Evolutionary conservation across 768 basidiomycete species (phyloP).

Genomic region (Rossbeevera mucosa): DNA sequence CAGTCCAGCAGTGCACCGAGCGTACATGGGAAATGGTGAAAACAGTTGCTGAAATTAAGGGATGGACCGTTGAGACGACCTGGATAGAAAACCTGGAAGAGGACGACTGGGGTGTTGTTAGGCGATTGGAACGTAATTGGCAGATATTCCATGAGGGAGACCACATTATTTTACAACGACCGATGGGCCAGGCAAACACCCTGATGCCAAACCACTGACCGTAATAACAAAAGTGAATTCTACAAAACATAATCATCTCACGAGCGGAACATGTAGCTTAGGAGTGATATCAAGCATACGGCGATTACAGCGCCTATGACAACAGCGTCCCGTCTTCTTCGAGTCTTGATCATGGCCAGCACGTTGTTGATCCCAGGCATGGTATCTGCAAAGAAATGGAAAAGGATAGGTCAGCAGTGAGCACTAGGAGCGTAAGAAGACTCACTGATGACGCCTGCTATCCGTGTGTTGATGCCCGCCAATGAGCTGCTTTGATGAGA

Average conservation of each 20-base stretch:
- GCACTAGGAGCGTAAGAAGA: neutral
- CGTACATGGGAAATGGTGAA: conserved; percentile 76
- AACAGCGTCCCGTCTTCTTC: conserved; percentile 83
- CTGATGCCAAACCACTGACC: neutral
- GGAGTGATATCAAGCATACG: conserved; percentile 63
- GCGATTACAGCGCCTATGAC: conserved; percentile 88
- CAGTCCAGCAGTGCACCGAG: conserved; percentile 51
- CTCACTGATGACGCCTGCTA: conserved; percentile 79
- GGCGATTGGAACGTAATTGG: conserved; percentile 71
- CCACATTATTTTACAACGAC: conserved; percentile 26
- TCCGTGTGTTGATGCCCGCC: conserved; percentile 75
- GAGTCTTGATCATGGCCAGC: conserved; percentile 86
- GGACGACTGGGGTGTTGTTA: conserved; percentile 57
- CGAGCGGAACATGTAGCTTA: conserved; percentile 44
- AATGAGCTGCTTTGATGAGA: conserved; percentile 72
- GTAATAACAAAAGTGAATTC: neutral
- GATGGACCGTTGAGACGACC: conserved; percentile 66
- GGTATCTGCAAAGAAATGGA: conserved; percentile 44
- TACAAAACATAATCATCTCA: neutral
- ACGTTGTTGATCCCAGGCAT: conserved; percentile 95
- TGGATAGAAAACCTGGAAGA: conserved; percentile 42
- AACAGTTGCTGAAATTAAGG: conserved; percentile 68
- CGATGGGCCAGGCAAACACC: neutral
- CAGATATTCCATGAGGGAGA: conserved; percentile 48
- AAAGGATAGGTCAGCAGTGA: conserved; percentile 1